Percentiles rank a stretch among this genome's conserved stretches.
These are phyloP conservation scores for Acrodontium crateriforme DNA, from an alignment of 2,329 filamentous ascomycete species.

Conservation along the genomic window DNA sequence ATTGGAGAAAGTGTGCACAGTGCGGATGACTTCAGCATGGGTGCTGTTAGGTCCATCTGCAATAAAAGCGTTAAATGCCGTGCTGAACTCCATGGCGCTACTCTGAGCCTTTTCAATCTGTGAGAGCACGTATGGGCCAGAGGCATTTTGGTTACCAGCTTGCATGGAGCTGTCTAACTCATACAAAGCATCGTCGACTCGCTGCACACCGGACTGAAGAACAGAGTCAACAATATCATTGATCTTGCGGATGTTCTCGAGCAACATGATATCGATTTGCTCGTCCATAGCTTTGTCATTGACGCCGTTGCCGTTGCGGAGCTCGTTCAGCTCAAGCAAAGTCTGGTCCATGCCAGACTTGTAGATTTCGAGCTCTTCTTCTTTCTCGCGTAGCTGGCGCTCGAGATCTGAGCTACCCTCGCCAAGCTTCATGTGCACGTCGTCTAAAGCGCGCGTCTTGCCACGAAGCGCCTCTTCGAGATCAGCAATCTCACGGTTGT, in stretches of 20 bases:
- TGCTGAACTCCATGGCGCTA: conserved; percentile 92
- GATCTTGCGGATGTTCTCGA: conserved; percentile 80
- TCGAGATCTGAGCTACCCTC: conserved; percentile 80
- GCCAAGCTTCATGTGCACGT: conserved; percentile 61
- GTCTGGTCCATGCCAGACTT: conserved; percentile 97
- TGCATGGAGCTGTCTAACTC: conserved; percentile 97
- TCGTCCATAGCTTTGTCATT: conserved; percentile 73
- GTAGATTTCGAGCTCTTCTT: conserved; percentile 95
- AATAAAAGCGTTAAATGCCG: conserved; percentile 96
- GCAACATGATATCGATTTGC: conserved; percentile 78
- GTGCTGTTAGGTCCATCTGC: conserved; percentile 86
- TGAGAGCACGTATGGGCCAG: conserved; percentile 83
- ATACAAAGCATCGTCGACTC: conserved; percentile 92
- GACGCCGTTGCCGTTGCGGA: conserved; percentile 48
- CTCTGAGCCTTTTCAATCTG: conserved; percentile 95
- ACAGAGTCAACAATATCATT: conserved; percentile 97
- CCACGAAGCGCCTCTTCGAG: conserved; percentile 79
- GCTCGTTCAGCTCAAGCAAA: conserved; percentile 77
- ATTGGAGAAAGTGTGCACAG: conserved; percentile 78
- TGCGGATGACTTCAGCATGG: conserved; percentile 83
- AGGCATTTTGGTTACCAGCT: conserved; percentile 95
- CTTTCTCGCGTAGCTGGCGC: conserved; percentile 75
- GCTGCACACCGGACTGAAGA: conserved; percentile 77
- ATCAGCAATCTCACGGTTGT: conserved; percentile 94
- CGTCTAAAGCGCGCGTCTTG: conserved; percentile 78